A percentile compares a stretch with the other conserved stretches of the same genome.
Evolutionary conservation across 129 eudicot species (phyloP).

Genomic region (Arctium minus): DNA sequence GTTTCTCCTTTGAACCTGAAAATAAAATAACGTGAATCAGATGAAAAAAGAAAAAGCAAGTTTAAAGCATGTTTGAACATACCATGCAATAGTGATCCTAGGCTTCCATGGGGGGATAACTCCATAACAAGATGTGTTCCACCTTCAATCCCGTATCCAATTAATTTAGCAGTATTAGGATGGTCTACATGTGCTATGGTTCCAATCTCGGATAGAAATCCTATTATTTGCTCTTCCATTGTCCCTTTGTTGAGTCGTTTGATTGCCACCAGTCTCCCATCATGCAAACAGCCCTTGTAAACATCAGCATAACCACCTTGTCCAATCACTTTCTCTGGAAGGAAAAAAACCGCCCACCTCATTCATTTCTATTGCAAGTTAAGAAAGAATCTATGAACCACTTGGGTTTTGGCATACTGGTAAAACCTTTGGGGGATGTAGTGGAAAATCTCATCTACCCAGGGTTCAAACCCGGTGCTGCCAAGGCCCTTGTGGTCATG

Average conservation of each 20-base stretch:
- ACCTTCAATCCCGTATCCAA: constrained; percentile 81
- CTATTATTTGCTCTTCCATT: constrained; percentile 44
- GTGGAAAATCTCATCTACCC: too few species aligned
- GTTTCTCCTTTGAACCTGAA: constrained; percentile 45
- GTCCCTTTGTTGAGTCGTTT: constrained; percentile 62
- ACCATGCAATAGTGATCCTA: constrained; percentile 69
- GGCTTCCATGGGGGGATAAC: constrained; percentile 72
- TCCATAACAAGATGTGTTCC: constrained; percentile 69
- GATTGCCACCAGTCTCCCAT: constrained; percentile 64
- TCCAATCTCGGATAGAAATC: constrained; percentile 68
- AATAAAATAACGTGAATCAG: background rate
- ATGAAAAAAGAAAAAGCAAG: background rate
- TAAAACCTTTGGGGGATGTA: too few species aligned
- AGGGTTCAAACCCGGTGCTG: too few species aligned
- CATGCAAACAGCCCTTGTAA: constrained; percentile 54
- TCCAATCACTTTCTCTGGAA: constrained; percentile 62
- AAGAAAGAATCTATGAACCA: background rate
- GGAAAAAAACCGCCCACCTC: background rate
- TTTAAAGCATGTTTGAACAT: constrained; percentile 14
- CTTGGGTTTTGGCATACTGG: too few species aligned
- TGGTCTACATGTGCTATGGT: constrained; percentile 73
- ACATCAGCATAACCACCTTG: constrained; percentile 81
- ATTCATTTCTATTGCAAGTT: background rate
- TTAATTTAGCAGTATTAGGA: constrained; percentile 72
- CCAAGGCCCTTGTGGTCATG: too few species aligned